A percentile compares a stretch with the other conserved stretches of the same genome.
phyloP scores from a whole-genome alignment of 177 flowering plant species.

The Telopea speciosissima region DNA sequence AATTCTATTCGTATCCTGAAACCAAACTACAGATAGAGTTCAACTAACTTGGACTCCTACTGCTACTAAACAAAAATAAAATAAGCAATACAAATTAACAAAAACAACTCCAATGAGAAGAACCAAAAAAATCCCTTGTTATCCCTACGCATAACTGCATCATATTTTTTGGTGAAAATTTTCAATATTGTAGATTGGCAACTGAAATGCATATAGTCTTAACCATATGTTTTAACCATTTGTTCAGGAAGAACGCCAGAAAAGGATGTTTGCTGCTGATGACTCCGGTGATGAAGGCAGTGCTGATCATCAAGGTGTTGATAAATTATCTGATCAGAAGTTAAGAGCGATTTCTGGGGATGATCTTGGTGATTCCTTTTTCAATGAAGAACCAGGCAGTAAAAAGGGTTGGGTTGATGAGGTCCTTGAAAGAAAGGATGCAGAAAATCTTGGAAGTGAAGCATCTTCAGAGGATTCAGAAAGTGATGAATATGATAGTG shows the following conservation, averaged over 20 bases:
- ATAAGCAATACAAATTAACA: too few relatives aligned
- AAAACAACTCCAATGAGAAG: too few relatives aligned
- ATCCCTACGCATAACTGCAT: too few relatives aligned
- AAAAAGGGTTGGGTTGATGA: constrained; percentile 78
- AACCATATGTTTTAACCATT: not conserved
- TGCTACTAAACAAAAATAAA: too few relatives aligned
- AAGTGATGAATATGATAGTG: constrained; percentile 35
- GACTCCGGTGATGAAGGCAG: constrained; percentile 64
- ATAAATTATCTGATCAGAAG: constrained; percentile 22
- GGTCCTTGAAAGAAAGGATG: constrained; percentile 44
- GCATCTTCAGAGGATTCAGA: constrained; percentile 43
- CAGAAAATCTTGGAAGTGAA: constrained; percentile 33
- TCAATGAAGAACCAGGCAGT: constrained; percentile 33
- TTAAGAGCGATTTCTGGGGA: constrained; percentile 69
- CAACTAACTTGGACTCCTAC: too few relatives aligned
- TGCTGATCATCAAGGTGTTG: constrained; percentile 34
- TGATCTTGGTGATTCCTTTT: constrained; percentile 89
- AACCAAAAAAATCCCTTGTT: too few relatives aligned
- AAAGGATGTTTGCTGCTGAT: constrained; percentile 74
- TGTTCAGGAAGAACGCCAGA: constrained; percentile 74
- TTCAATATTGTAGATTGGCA: not conserved
- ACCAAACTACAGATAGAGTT: too few relatives aligned
- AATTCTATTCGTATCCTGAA: too few relatives aligned
- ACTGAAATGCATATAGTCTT: not conserved
- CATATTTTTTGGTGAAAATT: not conserved